Conservation (phyloP, 169 alveolate genomes). For the Eimeria falciformis region DNA sequence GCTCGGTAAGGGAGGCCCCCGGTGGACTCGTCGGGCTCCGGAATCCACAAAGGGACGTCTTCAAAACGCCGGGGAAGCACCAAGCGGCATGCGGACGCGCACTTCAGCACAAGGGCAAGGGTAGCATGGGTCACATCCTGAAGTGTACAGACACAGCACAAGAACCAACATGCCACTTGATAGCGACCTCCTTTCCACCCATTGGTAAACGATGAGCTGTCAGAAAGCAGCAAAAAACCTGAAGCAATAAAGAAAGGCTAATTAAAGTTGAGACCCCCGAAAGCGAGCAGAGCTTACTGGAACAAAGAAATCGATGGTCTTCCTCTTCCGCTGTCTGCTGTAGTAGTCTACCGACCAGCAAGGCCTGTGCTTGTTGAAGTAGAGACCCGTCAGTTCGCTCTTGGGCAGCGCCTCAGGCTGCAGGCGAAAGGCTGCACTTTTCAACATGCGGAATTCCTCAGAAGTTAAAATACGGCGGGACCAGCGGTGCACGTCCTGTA, state of each 20-base stretch:
- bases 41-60: conserved; percentile 17
- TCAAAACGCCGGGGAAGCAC: conserved; percentile 69
- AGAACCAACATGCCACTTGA: too few species aligned
- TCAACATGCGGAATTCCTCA: conserved; percentile 14
- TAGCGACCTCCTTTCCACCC: too few species aligned
- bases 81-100: conserved; percentile 51
- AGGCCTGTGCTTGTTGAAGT: conserved; percentile 59
- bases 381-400: conserved; percentile 57
- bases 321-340: conserved; percentile 46
- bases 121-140: conserved; percentile 47
- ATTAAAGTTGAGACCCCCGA: background rate
- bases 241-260: background rate
- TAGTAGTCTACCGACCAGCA: conserved; percentile 70
- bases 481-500: conserved; percentile 57
- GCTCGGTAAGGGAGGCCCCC: conserved; percentile 60
- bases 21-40: conserved; percentile 61
- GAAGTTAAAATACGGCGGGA: conserved; percentile 45
- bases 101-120: conserved; percentile 22
- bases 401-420: conserved; percentile 33
- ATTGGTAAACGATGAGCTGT: too few species aligned
- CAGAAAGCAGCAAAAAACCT: too few species aligned
- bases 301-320: conserved; percentile 64
- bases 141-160: too few species aligned
- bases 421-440: conserved; percentile 30
- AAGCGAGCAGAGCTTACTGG: conserved; percentile 48